Evolutionary conservation across 2,329 filamentous ascomycete species (phyloP).

Genomic region (Fonsecaea monophora): DNA sequence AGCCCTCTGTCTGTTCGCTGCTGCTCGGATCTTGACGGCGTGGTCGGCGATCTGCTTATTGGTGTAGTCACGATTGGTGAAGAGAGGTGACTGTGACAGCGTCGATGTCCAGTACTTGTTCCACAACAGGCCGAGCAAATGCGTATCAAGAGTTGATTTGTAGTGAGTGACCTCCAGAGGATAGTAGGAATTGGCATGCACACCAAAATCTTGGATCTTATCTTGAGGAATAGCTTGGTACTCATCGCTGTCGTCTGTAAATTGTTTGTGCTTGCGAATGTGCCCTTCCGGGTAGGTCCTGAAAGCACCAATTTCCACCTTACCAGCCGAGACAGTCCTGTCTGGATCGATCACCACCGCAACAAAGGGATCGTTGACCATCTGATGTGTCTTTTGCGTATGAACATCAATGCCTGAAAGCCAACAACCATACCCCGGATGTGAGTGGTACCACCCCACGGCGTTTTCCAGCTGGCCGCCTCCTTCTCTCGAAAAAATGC

Average conservation of each 20-base stretch:
- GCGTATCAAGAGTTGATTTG: constrained; percentile 88
- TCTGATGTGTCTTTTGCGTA: constrained; percentile 85
- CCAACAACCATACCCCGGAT: constrained; percentile 98
- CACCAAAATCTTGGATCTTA: constrained; percentile 95
- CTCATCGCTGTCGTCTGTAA: constrained; percentile 51
- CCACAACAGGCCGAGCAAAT: constrained; percentile 88
- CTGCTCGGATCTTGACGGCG: constrained; percentile 78
- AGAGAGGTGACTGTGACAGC: constrained; percentile 84
- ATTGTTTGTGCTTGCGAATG: constrained; percentile 59
- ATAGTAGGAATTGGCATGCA: constrained; percentile 90
- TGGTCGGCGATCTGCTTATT: constrained; percentile 92
- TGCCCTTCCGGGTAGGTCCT: constrained; percentile 83
- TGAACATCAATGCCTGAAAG: constrained; percentile 92
- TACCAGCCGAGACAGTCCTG: constrained; percentile 89
- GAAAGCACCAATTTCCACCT: constrained; percentile 97
- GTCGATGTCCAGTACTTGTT: constrained; percentile 99
- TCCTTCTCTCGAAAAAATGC: constrained; percentile 72
- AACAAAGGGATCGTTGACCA: constrained; percentile 86
- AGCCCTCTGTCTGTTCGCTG: constrained; percentile 53
- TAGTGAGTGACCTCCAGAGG: constrained; percentile 89
- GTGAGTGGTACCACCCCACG: constrained; percentile 97
- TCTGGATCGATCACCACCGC: constrained; percentile 97
- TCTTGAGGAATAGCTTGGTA: constrained; percentile 77
- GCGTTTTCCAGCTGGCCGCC: constrained; percentile 85
- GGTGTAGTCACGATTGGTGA: constrained; percentile 90